Conservation (phyloP, 306 rosid genomes). For the Pterocarpus santalinus region DNA sequence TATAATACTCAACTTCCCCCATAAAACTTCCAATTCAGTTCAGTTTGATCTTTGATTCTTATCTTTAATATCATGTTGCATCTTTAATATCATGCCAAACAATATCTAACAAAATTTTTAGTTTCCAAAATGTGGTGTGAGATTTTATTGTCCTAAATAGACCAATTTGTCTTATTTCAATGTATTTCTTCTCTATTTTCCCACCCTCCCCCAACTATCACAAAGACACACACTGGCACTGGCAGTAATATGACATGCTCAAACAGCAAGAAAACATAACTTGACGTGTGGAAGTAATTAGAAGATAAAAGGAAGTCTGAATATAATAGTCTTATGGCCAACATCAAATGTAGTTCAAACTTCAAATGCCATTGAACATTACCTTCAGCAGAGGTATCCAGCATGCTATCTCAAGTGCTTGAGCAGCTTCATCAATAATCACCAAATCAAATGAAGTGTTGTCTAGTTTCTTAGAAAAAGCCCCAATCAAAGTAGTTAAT, state of each 20-base stretch:
- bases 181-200: slow-evolving; percentile 27
- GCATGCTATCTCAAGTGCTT: slow-evolving; percentile 98
- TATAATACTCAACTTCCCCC: slow-evolving; percentile 16
- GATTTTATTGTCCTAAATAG: not conserved
- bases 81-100: not conserved
- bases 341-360: slow-evolving; percentile 32
- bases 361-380: slow-evolving; percentile 44
- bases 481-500: slow-evolving; percentile 92
- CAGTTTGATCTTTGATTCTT: slow-evolving; percentile 37
- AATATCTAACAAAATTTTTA: slow-evolving; percentile 32
- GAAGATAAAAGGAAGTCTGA: slow-evolving; percentile 34
- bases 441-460: slow-evolving; percentile 90
- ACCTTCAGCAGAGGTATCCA: slow-evolving; percentile 96
- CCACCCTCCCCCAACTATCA: slow-evolving; percentile 16
- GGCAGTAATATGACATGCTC: slow-evolving; percentile 29
- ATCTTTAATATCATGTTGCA: not conserved
- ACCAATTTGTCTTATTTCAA: slow-evolving; percentile 23
- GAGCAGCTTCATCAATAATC: slow-evolving; percentile 98
- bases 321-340: not conserved
- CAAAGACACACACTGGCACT: not conserved
- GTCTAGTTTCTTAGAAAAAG: slow-evolving; percentile 77
- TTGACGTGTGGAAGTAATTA: slow-evolving; percentile 18
- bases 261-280: slow-evolving; percentile 38
- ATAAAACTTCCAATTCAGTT: slow-evolving; percentile 14
- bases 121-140: slow-evolving; percentile 6